phyloP scores from a whole-genome alignment of 1,284 basidiomycete genomes.

The Cutaneotrichosporon cyanovorans region DNA sequence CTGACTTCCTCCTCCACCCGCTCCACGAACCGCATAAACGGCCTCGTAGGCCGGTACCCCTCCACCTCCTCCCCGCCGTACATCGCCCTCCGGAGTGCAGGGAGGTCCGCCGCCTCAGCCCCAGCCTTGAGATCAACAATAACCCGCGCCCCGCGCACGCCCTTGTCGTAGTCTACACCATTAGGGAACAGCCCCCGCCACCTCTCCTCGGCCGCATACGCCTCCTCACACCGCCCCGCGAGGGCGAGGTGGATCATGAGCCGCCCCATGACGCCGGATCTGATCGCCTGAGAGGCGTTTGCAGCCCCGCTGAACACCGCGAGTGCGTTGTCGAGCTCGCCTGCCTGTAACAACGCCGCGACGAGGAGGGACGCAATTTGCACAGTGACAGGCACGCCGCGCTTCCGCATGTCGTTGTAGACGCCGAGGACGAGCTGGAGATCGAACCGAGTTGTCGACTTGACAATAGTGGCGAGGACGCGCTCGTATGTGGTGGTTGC shows the following conservation, averaged over 20 bases:
- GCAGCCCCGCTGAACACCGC: constrained; percentile 18
- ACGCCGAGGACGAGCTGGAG: constrained; percentile 18
- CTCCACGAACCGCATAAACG: constrained; percentile 7
- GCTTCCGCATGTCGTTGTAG: constrained; percentile 21
- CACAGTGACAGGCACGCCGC: constrained; percentile 10
- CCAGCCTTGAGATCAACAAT: constrained; percentile 27
- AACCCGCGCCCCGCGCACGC: constrained; percentile 27
- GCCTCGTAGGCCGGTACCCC: constrained; percentile 9
- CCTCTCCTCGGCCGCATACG: constrained; percentile 17
- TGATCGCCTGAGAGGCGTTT: constrained; percentile 5
- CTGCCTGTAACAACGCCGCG: constrained; percentile 19
- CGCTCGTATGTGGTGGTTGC: constrained; percentile 9
- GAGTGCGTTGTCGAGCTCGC: constrained; percentile 17
- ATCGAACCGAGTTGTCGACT: constrained; percentile 5
- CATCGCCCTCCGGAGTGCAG: neutral
- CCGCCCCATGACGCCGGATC: constrained; percentile 23
- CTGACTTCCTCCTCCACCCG: neutral
- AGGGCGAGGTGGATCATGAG: constrained; percentile 29
- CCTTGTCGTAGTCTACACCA: constrained; percentile 19
- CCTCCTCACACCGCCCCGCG: constrained; percentile 16
- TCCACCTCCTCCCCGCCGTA: neutral
- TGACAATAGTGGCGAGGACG: constrained; percentile 17
- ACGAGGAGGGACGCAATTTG: constrained; percentile 18
- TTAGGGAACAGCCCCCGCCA: constrained; percentile 18
- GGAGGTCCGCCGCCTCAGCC: constrained; percentile 25